Percentiles rank a stretch among this genome's conserved stretches.
Evolutionary conservation across 2,329 filamentous ascomycete genomes (phyloP).

Genomic region (Trichoderma atrobrunneum): DNA sequence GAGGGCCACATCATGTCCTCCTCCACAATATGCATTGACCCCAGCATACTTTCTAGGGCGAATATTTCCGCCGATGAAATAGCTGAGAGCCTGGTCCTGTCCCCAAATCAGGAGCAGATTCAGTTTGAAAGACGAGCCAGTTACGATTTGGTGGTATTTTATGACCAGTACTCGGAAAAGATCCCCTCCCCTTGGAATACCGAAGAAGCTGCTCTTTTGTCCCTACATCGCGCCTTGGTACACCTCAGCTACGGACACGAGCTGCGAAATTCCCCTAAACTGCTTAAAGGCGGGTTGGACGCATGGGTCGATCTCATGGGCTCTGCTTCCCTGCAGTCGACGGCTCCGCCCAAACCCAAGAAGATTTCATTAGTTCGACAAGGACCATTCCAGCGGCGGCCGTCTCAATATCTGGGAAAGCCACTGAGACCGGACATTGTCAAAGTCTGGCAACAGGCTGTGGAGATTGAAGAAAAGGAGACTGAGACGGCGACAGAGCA

Average conservation of each 20-base stretch:
- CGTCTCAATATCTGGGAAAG: conserved; percentile 51
- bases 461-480: conserved; percentile 57
- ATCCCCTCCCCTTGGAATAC: conserved; percentile 41
- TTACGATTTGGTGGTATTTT: conserved; percentile 87
- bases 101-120: conserved; percentile 69
- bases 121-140: conserved; percentile 70
- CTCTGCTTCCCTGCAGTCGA: conserved; percentile 54
- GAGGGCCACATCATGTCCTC: conserved; percentile 83
- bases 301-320: conserved; percentile 87
- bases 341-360: conserved; percentile 23
- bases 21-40: conserved; percentile 86
- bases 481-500: conserved; percentile 44
- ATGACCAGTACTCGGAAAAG: conserved; percentile 67
- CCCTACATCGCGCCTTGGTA: conserved; percentile 74
- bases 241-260: conserved; percentile 81
- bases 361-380: background rate
- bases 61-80: conserved; percentile 62
- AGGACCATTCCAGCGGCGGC: conserved; percentile 17
- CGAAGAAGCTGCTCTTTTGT: conserved; percentile 58
- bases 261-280: conserved; percentile 68
- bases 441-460: conserved; percentile 72
- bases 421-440: conserved; percentile 80
- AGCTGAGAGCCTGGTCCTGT: conserved; percentile 66
- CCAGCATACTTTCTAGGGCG: conserved; percentile 66
- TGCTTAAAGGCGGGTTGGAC: conserved; percentile 78